Percentiles rank a stretch among this genome's conserved stretches.
phyloP scores from a whole-genome alignment of 2,329 filamentous ascomycete species.

The Alternaria sp. region DNA sequence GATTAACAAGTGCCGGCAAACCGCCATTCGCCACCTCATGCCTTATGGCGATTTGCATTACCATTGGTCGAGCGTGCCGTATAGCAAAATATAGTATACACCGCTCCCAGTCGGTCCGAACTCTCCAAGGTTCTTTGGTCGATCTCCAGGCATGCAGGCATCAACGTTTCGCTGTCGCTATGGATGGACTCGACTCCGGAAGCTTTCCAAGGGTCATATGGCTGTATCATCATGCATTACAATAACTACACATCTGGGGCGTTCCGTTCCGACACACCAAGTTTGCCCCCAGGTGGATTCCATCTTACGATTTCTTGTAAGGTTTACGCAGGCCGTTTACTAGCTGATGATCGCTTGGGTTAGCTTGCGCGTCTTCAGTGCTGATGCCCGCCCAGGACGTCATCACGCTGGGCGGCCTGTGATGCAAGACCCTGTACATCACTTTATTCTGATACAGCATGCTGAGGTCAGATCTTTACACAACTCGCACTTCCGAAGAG shows the following conservation, averaged over 20 bases:
- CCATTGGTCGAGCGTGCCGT: constrained; percentile 23
- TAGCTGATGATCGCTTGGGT: constrained; percentile 12
- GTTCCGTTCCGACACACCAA: constrained; percentile 10
- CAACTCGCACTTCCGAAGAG: constrained; percentile 21
- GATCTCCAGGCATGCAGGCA: constrained; percentile 16
- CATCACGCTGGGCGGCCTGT: constrained; percentile 29
- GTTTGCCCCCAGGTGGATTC: constrained; percentile 2
- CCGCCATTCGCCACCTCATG: constrained; percentile 15
- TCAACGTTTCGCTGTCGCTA: constrained; percentile 29
- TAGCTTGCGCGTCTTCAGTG: constrained; percentile 16
- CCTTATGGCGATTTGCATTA: not conserved
- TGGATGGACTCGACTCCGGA: constrained; percentile 29
- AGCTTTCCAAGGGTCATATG: constrained; percentile 26
- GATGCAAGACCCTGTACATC: constrained; percentile 37
- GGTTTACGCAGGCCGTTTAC: constrained; percentile 8
- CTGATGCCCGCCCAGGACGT: constrained; percentile 14
- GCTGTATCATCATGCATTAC: constrained; percentile 21
- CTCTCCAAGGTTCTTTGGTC: not conserved
- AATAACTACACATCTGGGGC: constrained; percentile 14
- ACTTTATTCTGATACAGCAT: constrained; percentile 22
- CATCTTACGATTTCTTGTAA: constrained; percentile 4
- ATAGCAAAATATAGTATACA: constrained; percentile 24
- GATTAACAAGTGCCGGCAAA: constrained; percentile 3
- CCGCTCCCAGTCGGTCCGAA: constrained; percentile 27
- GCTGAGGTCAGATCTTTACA: constrained; percentile 30